A percentile compares a stretch with the other conserved stretches of the same genome.
These are phyloP conservation scores for Lactuca sativa DNA, from an alignment of 129 eudicot species.

Conservation along the genomic window DNA sequence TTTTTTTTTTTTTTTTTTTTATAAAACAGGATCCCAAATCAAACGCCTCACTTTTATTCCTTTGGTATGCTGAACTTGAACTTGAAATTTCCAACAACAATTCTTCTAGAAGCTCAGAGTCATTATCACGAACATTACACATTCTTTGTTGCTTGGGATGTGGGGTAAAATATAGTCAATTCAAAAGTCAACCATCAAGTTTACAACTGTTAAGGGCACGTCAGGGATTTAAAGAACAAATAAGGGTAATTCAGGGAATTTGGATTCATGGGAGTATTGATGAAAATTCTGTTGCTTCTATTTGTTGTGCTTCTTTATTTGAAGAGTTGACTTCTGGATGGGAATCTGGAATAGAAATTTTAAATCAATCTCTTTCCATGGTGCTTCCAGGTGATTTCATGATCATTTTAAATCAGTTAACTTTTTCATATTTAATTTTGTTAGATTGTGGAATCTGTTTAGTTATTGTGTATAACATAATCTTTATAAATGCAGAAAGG, in stretches of 20 bases:
- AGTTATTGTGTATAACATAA: slow-evolving; percentile 7
- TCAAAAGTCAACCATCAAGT: slow-evolving; percentile 70
- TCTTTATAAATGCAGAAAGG: slow-evolving; percentile 58
- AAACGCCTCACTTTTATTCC: slow-evolving; percentile 56
- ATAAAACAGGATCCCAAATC: slow-evolving; percentile 63
- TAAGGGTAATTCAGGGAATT: slow-evolving; percentile 46
- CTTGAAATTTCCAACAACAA: slow-evolving; percentile 27
- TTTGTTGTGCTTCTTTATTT: slow-evolving; percentile 92
- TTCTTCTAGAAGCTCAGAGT: slow-evolving; percentile 45
- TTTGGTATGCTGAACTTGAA: slow-evolving; percentile 94
- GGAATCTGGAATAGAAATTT: slow-evolving; percentile 60
- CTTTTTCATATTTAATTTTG: no score
- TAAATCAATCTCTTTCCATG: slow-evolving; percentile 67
- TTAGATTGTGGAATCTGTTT: background rate
- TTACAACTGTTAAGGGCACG: slow-evolving; percentile 81
- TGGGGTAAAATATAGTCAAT: slow-evolving; percentile 75
- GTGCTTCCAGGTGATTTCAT: slow-evolving; percentile 79
- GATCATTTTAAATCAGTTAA: slow-evolving; percentile 1
- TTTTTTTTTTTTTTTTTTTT: background rate
- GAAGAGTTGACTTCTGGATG: slow-evolving; percentile 85
- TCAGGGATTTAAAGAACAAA: slow-evolving; percentile 84
- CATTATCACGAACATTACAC: slow-evolving; percentile 65
- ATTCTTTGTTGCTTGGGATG: slow-evolving; percentile 83
- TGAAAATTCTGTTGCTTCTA: slow-evolving; percentile 65
- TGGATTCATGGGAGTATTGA: slow-evolving; percentile 66